phyloP scores from a whole-genome alignment of 495 filamentous ascomycete genomes.

The Parathielavia hyrcaniae region DNA sequence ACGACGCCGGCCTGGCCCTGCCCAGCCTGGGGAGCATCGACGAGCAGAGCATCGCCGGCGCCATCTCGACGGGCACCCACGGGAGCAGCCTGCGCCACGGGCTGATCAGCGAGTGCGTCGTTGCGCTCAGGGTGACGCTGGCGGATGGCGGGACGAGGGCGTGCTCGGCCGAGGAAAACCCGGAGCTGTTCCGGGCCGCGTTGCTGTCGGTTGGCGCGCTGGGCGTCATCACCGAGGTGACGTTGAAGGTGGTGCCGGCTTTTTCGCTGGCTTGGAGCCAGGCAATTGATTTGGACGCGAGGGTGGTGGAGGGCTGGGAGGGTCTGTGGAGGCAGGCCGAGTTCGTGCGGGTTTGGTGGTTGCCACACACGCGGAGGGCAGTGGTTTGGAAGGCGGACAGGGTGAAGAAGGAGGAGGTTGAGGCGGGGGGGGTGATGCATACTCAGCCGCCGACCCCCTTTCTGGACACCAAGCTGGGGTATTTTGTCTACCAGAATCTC shows the following conservation, averaged over 20 bases:
- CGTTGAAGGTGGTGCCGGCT: constrained; percentile 65
- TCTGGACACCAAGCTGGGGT: constrained; percentile 76
- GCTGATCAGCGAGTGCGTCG: constrained; percentile 68
- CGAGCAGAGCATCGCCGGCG: constrained; percentile 86
- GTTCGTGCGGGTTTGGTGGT: constrained; percentile 95
- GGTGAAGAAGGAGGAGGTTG: constrained; percentile 31
- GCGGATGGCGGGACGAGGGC: constrained; percentile 69
- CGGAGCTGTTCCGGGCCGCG: constrained; percentile 79
- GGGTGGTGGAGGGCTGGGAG: constrained; percentile 68
- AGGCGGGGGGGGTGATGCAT: constrained; percentile 51
- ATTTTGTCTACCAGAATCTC: constrained; percentile 81
- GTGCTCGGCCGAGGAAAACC: constrained; percentile 66
- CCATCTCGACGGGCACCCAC: constrained; percentile 88
- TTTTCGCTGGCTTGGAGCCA: constrained; percentile 85
- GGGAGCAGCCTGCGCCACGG: constrained; percentile 82
- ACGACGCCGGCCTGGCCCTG: constrained; percentile 68
- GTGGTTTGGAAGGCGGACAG: constrained; percentile 78
- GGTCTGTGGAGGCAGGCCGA: constrained; percentile 76
- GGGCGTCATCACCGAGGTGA: constrained; percentile 84
- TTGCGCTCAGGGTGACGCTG: constrained; percentile 69
- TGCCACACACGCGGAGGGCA: constrained; percentile 79
- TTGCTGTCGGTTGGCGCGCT: constrained; percentile 82
- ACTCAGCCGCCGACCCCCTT: constrained; percentile 49
- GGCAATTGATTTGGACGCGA: constrained; percentile 58
- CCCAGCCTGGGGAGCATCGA: constrained; percentile 92